These are phyloP conservation scores for Mortierella sp. DNA, from an alignment of 371 early-diverging fungal genomes.

Conservation along the genomic window DNA sequence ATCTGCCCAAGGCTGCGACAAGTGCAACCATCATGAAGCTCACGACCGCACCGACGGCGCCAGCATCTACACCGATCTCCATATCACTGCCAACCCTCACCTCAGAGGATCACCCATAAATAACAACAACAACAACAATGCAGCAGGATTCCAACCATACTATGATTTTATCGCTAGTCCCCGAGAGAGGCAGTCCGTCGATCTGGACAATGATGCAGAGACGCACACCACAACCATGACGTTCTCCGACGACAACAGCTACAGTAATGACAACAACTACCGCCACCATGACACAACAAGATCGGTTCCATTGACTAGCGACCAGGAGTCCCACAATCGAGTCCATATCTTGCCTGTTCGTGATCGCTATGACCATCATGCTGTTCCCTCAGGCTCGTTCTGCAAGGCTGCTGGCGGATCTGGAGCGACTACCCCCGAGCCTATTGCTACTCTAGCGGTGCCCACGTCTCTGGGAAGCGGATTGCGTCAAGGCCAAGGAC, in stretches of 20 bases:
- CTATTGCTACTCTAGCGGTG: constrained; percentile 8
- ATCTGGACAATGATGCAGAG: not conserved
- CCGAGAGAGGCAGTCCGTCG: constrained; percentile 9
- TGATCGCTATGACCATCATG: not conserved
- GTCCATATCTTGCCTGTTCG: not conserved
- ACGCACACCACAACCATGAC: constrained; percentile 23
- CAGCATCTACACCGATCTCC: constrained; percentile 17
- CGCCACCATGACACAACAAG: not conserved
- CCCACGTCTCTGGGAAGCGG: not conserved
- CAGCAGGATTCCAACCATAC: not conserved
- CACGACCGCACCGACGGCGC: not conserved
- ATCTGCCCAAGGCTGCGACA: not conserved
- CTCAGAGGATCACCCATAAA: not conserved
- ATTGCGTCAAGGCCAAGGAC: not conserved
- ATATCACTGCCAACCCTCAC: constrained; percentile 10
- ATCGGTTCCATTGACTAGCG: not conserved
- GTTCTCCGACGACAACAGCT: constrained; percentile 20
- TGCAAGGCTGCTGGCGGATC: not conserved
- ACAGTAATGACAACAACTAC: constrained; percentile 1
- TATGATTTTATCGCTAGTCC: constrained; percentile 31
- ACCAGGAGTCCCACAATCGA: not conserved
- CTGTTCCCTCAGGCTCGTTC: not conserved
- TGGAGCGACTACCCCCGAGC: constrained; percentile 22
- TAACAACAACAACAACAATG: not conserved
- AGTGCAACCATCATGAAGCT: not conserved